A percentile compares a stretch with the other conserved stretches of the same genome.
phyloP scores from a whole-genome alignment of 176 grass and related monocot species.

The Poa pratensis region DNA sequence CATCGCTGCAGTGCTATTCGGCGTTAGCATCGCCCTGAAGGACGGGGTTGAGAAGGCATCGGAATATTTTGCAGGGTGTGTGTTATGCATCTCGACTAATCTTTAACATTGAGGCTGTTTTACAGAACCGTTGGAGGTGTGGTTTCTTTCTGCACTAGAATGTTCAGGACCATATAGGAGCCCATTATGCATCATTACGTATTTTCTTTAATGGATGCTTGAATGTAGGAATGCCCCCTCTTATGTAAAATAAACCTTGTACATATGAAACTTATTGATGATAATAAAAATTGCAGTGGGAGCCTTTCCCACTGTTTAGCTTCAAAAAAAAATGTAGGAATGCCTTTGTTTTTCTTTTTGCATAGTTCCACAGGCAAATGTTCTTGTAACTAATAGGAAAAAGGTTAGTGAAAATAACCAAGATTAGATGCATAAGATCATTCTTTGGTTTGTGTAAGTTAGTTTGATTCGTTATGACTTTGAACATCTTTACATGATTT shows the following conservation, averaged over 20 bases:
- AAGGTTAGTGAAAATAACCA: conserved; percentile 12
- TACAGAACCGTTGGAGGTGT: conserved; percentile 8
- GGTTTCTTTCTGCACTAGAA: conserved; percentile 8
- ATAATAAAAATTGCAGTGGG: no score
- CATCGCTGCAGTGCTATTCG: conserved; percentile 73
- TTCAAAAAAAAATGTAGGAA: no score
- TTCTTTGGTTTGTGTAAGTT: conserved; percentile 16
- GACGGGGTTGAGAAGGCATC: conserved; percentile 79
- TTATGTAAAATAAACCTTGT: no score
- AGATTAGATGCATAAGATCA: neutral
- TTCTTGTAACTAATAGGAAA: neutral
- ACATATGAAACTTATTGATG: no score
- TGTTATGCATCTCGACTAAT: conserved; percentile 40
- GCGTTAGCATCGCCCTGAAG: conserved; percentile 70
- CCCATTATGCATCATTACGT: neutral
- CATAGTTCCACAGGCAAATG: neutral
- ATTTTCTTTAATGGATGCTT: neutral
- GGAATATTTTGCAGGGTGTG: conserved; percentile 94
- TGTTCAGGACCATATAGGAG: neutral
- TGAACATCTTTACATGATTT: neutral
- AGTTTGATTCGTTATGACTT: conserved; percentile 19
- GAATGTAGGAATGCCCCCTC: neutral
- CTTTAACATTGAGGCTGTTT: conserved; percentile 25
- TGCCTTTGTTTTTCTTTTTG: neutral
- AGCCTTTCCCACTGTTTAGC: no score